Base-by-base conservation (phyloP, 2,329 filamentous ascomycete species). In the Mariannaea elegans region DNA sequence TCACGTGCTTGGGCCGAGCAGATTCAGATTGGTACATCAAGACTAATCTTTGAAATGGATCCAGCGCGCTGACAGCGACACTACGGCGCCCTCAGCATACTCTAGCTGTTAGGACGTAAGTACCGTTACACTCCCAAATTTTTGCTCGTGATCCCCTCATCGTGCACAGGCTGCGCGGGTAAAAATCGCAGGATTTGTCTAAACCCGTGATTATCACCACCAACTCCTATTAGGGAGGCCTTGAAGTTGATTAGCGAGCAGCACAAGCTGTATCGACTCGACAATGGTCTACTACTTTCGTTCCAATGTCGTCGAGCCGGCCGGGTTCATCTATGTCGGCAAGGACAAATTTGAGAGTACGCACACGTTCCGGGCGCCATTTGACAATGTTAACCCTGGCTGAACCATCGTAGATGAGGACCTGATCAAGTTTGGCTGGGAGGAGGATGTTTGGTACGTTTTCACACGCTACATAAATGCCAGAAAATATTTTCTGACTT, bases 291-390 rank as follows among this genome's bases (percentile, higher is more conserved):
- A 91, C 80, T 98, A 98, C 78, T 98, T 95, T 77, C 95, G 89
- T 1, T 98, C 94, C 23, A 94, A 87, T 62, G 87, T 88, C 39
- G 92, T 97, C 36, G 84, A 89, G 12, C 94, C 95, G 2, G 76
- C 93, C 29, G 94, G 93, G 39, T 94, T 90, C 75, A 88, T 99
- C 73, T 99, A 99, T 76, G 93, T 97, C 60, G 95, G 95, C 77
- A 99, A 98, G 79, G 95, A 99, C 83, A 99, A 99, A 81, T 94
- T 95, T 70, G 95, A 99, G 82, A 99, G 95, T 97, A 83, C 73
- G 89, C 70, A 62, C 64, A 54, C 57, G 47, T n/a, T 23, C 31
- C 19, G n/a, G 47, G 23, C 56, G 56, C 59, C 39, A 36, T 53
- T 52, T 47, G 44, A 42, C 54, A n/a, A 21, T 41, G 32, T 64